Base-by-base conservation (phyloP, 345 rosid genomes). In the Erodium maritimum region DNA sequence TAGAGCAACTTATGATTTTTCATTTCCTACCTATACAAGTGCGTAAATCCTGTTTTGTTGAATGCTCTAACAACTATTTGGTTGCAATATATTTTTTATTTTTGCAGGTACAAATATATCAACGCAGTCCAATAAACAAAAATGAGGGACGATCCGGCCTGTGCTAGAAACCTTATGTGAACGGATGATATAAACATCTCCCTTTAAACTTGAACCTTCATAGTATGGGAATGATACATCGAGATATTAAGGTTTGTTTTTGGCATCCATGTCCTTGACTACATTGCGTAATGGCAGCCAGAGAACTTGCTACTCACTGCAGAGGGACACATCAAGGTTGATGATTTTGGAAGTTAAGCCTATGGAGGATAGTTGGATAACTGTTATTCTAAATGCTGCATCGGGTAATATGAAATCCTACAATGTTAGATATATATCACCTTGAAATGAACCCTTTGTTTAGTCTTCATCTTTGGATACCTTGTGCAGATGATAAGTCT, bases 291-390 rank as follows among this genome's bases (percentile, higher is more conserved):
- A 55, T 70, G 62, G 77, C 95, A 93, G 99, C 99, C 99, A 50
- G 96, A 90, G 82, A 93, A 93, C 71, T 77, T 93, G 78, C 74
- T 85, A 52, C 80, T 87, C 48, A 87, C 83, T 19, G 63, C 73
- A 17, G 96, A 87, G 53, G 97, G 97, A 61, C 97, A 93, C 67
- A 80, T 87, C 34, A 94, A 90, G 78, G 76, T 94, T 73, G 99
- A 96, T 22, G 99, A 90, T 78, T 90, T 93, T 77, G 99, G 97
- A 54, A 94, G 99, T 94, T 54, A 90, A 87, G 91, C 90, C 97
- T 45, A 90, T 85, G 96, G 96, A 89, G 69, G 96, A 79, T 61
- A 90, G 96, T 70, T 81, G 75, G 57, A 80, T 94, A 57, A 94
- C 91, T 14, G 84, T 94, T n/a, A 96, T 90, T 68, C 97, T 95